Evolutionary conservation across 371 early-diverging fungal species (phyloP).

Genomic region (Lichtheimia corymbifera): DNA sequence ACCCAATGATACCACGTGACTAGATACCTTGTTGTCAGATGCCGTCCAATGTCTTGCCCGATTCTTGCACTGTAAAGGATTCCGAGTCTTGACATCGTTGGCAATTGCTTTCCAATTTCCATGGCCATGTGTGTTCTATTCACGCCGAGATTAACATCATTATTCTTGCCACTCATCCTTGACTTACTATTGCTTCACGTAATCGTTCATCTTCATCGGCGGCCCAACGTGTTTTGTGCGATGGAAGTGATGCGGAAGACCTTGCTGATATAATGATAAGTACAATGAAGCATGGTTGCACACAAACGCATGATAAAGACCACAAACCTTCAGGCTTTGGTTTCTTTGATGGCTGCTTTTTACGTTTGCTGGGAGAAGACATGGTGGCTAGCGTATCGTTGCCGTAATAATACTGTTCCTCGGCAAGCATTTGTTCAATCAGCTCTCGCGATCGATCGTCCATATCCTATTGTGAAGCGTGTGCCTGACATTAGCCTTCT

Average conservation of each 20-base stretch:
- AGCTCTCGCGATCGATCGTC: constrained; percentile 60
- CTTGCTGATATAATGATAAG: constrained; percentile 7
- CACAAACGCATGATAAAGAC: not conserved
- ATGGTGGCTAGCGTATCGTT: constrained; percentile 22
- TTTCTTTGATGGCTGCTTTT: constrained; percentile 17
- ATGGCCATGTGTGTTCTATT: constrained; percentile 45
- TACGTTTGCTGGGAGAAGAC: constrained; percentile 9
- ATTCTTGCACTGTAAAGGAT: constrained; percentile 68
- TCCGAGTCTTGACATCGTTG: constrained; percentile 55
- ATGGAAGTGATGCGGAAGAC: constrained; percentile 62
- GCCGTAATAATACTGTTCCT: constrained; percentile 67
- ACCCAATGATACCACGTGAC: too few species aligned
- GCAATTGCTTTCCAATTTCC: constrained; percentile 70
- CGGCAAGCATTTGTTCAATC: constrained; percentile 74
- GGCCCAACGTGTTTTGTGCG: constrained; percentile 65
- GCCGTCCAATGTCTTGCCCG: constrained; percentile 63
- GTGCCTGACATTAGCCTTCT: not conserved
- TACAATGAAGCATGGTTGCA: not conserved
- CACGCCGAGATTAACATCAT: not conserved
- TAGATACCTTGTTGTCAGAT: constrained; percentile 30
- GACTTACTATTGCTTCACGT: constrained; percentile 51
- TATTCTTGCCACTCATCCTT: not conserved
- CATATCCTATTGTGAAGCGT: constrained; percentile 34
- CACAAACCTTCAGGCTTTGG: constrained; percentile 14
- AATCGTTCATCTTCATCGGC: constrained; percentile 44